Evolutionary conservation across 306 rosid species (phyloP), one percentile per base, ranked within the genome.

Genomic region (Abrus precatorius): DNA sequence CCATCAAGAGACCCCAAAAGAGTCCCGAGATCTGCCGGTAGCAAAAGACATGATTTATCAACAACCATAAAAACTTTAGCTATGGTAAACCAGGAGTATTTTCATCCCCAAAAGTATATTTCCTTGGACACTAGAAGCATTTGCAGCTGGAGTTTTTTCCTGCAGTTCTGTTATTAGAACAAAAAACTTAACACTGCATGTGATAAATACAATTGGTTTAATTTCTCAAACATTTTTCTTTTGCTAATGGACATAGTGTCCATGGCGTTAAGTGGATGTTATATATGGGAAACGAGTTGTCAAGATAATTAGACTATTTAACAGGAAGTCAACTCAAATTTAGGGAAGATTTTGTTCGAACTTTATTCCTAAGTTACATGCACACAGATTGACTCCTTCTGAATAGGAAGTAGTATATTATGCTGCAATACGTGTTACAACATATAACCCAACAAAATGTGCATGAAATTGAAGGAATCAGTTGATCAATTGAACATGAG

Each of bases 401-500:
- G 55, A 59, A 72, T 86, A 6, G 50, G 36, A 40, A 68, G 57
- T 27, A 64, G 55, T 62, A 40, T 33, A 61, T 43, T 38, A 68
- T 47, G 72, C 45, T 61, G 64, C 41, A 69, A 61, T 48, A 36
- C 40, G 49, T 20, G 77, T 30, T 57, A 34, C 80, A 80, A n/a
- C 38, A 56, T 55, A 48, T 67, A 47, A 55, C 54, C 10, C 55
- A 56, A 80, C 59, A 59, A 52, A 54, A 47, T 55, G 9, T 54
- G 69, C 7, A 41, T 69, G 66, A 55, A 62, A 63, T 72, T 72
- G 76, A 67, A 66, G 55, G 80, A 79, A 84, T 79, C 11, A 69
- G 9, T 65, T 69, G 52, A 38, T 60, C 3, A 75, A 89, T 56
- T 70, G 63, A 72, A 78, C 83, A 81, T 2, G 62, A 71, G 83